A percentile compares a stretch with the other conserved stretches of the same genome.
These are phyloP conservation scores for Aurantiochytrium sp. DNA, from an alignment of 108 stramenopile genomes.

Conservation along the genomic window DNA sequence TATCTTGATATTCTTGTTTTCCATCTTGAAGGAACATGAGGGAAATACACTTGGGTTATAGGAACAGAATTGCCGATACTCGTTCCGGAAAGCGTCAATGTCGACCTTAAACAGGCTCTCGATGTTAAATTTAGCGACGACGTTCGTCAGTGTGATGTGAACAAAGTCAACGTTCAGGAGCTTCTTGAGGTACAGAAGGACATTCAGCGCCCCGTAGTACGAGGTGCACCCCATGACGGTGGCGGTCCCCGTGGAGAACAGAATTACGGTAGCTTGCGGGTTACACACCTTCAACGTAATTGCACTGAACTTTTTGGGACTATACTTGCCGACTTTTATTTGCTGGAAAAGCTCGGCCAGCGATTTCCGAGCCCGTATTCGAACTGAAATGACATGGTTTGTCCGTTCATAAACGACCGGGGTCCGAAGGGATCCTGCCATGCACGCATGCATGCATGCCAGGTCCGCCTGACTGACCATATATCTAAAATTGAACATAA, in stretches of 20 bases:
- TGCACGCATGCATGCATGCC: background rate
- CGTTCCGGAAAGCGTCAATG: background rate
- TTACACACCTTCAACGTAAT: background rate
- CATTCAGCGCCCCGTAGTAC: background rate
- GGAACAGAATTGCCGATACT: background rate
- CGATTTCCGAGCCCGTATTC: background rate
- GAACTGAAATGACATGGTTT: background rate
- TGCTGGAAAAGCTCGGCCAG: background rate
- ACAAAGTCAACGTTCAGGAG: background rate
- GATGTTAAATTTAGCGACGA: background rate
- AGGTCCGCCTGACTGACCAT: too few relatives aligned
- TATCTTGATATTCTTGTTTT: background rate
- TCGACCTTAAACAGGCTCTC: background rate
- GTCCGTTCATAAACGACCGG: background rate
- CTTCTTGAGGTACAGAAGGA: background rate
- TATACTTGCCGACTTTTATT: background rate
- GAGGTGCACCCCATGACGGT: background rate
- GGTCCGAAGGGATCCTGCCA: background rate
- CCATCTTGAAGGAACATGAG: background rate
- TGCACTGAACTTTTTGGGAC: background rate
- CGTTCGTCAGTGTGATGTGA: background rate
- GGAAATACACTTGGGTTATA: background rate
- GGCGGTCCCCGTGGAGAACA: background rate
- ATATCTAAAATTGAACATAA: too few relatives aligned
- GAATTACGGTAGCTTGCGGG: background rate